phyloP scores from a whole-genome alignment of 805 yeast genomes.

The Spathaspora girioi region DNA sequence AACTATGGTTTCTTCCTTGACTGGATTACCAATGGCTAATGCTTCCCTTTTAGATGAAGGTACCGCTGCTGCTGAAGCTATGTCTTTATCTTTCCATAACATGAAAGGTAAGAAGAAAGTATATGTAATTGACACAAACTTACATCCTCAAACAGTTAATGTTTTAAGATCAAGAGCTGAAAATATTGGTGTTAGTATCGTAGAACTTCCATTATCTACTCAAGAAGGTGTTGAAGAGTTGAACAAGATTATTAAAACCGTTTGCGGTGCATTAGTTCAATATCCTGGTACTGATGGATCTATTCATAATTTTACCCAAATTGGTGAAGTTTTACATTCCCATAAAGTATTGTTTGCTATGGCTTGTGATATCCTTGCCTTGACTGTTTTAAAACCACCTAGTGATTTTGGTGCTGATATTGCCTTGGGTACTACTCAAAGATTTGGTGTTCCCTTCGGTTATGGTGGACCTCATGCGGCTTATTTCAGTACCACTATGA shows the following conservation, averaged over 20 bases:
- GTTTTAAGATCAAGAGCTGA: constrained; percentile 78
- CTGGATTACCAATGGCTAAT: constrained; percentile 93
- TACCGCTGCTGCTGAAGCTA: constrained; percentile 96
- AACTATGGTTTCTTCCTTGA: constrained; percentile 84
- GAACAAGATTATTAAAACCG: constrained; percentile 23
- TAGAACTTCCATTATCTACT: constrained; percentile 52
- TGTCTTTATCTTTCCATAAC: constrained; percentile 74
- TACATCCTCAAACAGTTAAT: constrained; percentile 82
- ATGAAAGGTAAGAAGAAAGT: constrained; percentile 61
- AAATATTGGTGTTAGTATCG: constrained; percentile 65
- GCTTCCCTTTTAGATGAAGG: constrained; percentile 95
- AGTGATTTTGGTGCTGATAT: constrained; percentile 86
- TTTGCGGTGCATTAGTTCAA: constrained; percentile 84
- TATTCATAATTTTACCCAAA: constrained; percentile 44
- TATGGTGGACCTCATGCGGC: constrained; percentile 99
- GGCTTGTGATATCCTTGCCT: constrained; percentile 89
- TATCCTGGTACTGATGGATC: constrained; percentile 89
- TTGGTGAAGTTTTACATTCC: constrained; percentile 65
- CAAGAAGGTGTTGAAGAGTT: constrained; percentile 27
- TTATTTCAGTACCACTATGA: constrained; percentile 82
- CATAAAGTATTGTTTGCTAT: constrained; percentile 75
- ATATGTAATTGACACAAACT: constrained; percentile 69
- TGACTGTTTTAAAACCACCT: constrained; percentile 84
- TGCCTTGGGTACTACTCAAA: constrained; percentile 87
- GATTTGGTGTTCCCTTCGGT: constrained; percentile 97